Evolutionary conservation across 2,329 filamentous ascomycete genomes (phyloP).

Genomic region (Fusarium protoensiforme): DNA sequence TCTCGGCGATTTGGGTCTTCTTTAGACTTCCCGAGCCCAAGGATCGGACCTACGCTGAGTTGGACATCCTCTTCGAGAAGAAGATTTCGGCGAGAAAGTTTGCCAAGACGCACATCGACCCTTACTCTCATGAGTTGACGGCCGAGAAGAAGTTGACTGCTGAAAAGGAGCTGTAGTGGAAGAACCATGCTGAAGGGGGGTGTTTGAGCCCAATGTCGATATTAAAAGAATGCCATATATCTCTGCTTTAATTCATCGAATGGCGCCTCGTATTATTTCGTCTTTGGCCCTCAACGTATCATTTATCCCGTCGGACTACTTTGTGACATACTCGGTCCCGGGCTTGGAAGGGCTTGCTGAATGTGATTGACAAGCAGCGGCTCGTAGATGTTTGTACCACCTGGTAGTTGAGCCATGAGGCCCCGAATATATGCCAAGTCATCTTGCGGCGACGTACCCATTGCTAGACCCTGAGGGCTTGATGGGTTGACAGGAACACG

Average conservation of each 20-base stretch:
- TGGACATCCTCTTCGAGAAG: slow-evolving; percentile 56
- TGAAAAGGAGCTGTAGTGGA: slow-evolving; percentile 21
- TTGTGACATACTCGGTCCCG: slow-evolving; percentile 15
- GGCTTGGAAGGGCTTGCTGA: slow-evolving; percentile 47
- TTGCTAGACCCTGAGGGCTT: slow-evolving; percentile 37
- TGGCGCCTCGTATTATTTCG: neutral
- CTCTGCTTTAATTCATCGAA: neutral
- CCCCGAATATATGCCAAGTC: slow-evolving; percentile 51
- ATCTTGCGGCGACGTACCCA: slow-evolving; percentile 48
- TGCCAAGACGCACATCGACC: slow-evolving; percentile 51
- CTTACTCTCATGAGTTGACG: slow-evolving; percentile 39
- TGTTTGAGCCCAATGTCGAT: neutral
- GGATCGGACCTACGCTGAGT: slow-evolving; percentile 57
- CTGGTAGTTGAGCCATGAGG: slow-evolving; percentile 52
- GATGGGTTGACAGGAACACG: slow-evolving; percentile 50
- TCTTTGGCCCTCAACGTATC: neutral
- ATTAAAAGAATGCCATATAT: neutral
- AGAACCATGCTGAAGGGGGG: neutral
- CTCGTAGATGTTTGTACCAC: slow-evolving; percentile 52
- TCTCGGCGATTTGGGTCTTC: slow-evolving; percentile 61
- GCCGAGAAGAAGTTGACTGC: slow-evolving; percentile 5
- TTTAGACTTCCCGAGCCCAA: slow-evolving; percentile 65
- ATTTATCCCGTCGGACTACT: neutral
- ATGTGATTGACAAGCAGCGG: slow-evolving; percentile 54
- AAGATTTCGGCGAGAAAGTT: slow-evolving; percentile 54